These are phyloP conservation scores for Backusella tarrabulga DNA, from an alignment of 192 early-diverging fungal species.

Conservation along the genomic window DNA sequence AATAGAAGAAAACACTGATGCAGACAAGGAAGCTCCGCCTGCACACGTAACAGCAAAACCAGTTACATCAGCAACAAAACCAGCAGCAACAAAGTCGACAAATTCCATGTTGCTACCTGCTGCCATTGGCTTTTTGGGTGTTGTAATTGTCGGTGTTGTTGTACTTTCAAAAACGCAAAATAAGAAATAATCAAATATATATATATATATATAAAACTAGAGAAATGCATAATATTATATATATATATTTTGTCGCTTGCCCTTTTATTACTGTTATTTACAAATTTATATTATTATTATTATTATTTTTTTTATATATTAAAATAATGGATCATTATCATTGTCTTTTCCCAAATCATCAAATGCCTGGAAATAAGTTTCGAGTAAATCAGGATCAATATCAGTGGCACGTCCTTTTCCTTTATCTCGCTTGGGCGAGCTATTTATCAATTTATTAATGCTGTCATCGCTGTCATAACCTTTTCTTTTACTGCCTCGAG, in stretches of 20 bases:
- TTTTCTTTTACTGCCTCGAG: not conserved
- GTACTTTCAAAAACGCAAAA: constrained; percentile 14
- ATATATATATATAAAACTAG: not conserved
- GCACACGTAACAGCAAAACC: not conserved
- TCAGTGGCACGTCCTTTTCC: not conserved
- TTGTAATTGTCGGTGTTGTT: constrained; percentile 55
- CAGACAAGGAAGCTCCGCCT: not conserved
- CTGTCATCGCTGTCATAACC: not conserved
- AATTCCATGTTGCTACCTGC: constrained; percentile 44
- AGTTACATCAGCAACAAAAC: not conserved
- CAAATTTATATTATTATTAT: not conserved
- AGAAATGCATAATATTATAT: not conserved
- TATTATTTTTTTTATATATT: not conserved
- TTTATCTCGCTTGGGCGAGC: not conserved
- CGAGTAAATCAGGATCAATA: not conserved
- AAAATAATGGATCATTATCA: not conserved
- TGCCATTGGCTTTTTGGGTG: constrained; percentile 51
- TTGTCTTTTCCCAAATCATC: not conserved
- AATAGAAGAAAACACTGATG: not conserved
- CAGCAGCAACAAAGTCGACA: not conserved
- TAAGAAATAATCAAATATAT: not conserved
- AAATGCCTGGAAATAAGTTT: not conserved
- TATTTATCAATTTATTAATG: too few relatives aligned
- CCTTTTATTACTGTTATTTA: not conserved
- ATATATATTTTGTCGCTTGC: not conserved